Base-by-base conservation (phyloP, 2,329 filamentous ascomycete genomes). In the Alternaria panax region DNA sequence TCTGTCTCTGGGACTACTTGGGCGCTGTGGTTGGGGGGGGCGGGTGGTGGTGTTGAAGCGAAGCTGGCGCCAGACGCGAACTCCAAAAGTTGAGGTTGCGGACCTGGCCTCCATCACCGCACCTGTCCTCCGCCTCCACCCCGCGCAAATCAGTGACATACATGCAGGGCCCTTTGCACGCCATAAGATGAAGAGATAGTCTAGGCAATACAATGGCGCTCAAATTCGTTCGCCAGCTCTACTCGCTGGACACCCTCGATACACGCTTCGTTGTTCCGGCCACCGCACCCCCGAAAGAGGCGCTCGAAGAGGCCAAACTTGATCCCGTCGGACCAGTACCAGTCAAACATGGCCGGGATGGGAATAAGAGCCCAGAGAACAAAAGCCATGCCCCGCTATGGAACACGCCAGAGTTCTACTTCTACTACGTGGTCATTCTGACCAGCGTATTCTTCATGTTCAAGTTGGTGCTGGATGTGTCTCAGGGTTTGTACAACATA, bases 391-490 rank as follows among this genome's bases (percentile, higher is more conserved):
- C 88, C 34, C 86, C 93, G 42, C 90, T 86, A 88, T 99, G 94
- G 94, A 87, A 85, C 24, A 96, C 93, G 0, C 85, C 86, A 3
- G 95, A 99, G 80, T 98, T 95, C 81, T 90, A 87, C 75, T 69
- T 93, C 54, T 98, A 99, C 81, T 90, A 89, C 68, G 47, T 90
- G 20, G 79, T 92, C 66, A 86, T 97, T 69, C 62, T 84, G 28
- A 74, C 86, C 6, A 84, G 83, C 55, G 84, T 98, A 25, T 92
- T 92, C 8, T 85, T 88, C 71, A 99, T 99, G 93, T 92, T 97
- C 80, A 96, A 92, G 83, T 84, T 90, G n/a, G 89, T 90, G 9
- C 91, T 93, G 67, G 87, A 92, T 79, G 92, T 96, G 45, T 99
- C 95, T 24, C 86, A 89, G 80, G 86, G 93, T 93, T 84, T 25